Conservation (phyloP, 2,329 filamentous ascomycete species). For the Trichoderma oligosporum region DNA sequence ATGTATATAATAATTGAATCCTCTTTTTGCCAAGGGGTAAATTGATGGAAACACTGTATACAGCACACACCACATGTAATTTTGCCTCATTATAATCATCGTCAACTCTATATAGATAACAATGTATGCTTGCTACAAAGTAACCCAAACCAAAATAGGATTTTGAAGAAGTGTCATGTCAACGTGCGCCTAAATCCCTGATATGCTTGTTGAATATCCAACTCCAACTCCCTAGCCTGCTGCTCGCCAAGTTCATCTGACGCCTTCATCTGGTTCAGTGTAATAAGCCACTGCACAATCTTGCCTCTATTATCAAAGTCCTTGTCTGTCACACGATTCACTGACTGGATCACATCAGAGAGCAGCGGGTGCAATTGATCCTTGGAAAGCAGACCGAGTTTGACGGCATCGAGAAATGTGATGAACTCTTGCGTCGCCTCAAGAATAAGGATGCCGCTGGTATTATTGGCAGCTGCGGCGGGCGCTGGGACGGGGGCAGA, state of each 20-base stretch:
- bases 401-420: constrained; percentile 91
- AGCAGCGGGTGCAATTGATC: constrained; percentile 94
- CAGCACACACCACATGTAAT: not conserved
- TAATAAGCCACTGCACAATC: constrained; percentile 98
- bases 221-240: constrained; percentile 81
- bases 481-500: constrained; percentile 43
- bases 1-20: too few species aligned
- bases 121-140: not conserved
- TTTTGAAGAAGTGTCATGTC: constrained; percentile 44
- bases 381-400: constrained; percentile 87
- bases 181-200: constrained; percentile 85
- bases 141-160: not conserved
- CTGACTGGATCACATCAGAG: constrained; percentile 92
- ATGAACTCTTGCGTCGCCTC: constrained; percentile 98
- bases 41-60: too few species aligned
- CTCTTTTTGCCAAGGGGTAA: too few species aligned
- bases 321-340: constrained; percentile 92
- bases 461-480: constrained; percentile 43
- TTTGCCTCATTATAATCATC: not conserved
- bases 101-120: not conserved
- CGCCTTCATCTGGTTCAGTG: constrained; percentile 95
- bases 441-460: constrained; percentile 67
- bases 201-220: constrained; percentile 93
- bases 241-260: constrained; percentile 85
- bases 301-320: constrained; percentile 95